Evolutionary conservation across 768 basidiomycete genomes (phyloP).

Genomic region (Clavulina sp.): DNA sequence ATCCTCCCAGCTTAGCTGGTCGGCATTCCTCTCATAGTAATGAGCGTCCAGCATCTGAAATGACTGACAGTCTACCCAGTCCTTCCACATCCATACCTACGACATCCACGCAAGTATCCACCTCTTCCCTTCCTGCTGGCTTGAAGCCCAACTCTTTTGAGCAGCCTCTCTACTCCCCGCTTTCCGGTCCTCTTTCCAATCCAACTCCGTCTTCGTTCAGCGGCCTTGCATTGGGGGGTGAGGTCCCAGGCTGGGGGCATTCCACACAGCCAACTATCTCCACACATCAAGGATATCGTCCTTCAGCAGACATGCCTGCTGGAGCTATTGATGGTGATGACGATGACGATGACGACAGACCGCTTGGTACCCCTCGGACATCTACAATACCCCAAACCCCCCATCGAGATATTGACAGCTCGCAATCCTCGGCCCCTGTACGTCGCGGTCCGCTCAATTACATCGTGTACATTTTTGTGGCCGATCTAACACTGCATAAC

Average conservation of each 20-base stretch:
- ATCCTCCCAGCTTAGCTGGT: too few species aligned
- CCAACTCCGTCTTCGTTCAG: conserved; percentile 3
- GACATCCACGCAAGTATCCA: too few species aligned
- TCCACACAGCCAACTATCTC: neutral
- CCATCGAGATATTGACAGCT: neutral
- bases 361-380: too few species aligned
- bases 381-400: too few species aligned
- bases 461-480: neutral
- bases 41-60: too few species aligned
- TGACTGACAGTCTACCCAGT: too few species aligned
- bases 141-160: too few species aligned
- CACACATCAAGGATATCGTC: neutral
- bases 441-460: neutral
- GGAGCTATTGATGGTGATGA: neutral
- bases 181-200: neutral
- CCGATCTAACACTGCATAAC: neutral
- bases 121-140: too few species aligned
- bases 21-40: too few species aligned
- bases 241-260: conserved; percentile 10
- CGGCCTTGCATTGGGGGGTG: conserved; percentile 10
- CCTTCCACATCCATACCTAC: too few species aligned
- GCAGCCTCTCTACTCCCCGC: neutral
- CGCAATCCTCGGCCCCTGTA: neutral
- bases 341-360: neutral
- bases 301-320: neutral